Evolutionary conservation across 148 eudicot species (phyloP).

Genomic region (Chenopodium berlandieri): DNA sequence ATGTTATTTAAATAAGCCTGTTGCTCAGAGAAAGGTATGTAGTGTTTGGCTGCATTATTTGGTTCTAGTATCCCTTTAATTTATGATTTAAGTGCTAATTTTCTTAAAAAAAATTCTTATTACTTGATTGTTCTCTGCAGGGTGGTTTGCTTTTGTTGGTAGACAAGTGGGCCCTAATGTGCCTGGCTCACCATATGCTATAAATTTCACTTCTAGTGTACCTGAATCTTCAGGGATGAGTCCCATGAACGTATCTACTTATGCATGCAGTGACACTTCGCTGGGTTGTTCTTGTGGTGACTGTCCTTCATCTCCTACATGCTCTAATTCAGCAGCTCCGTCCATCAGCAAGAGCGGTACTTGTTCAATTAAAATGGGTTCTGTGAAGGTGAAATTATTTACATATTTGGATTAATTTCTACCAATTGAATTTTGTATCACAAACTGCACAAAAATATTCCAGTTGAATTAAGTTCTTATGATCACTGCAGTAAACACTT

Average conservation of each 20-base stretch:
- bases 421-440: not conserved
- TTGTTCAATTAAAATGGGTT: constrained; percentile 82
- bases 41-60: not conserved
- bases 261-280: constrained; percentile 88
- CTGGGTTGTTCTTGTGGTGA: constrained; percentile 99
- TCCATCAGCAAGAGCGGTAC: constrained; percentile 46
- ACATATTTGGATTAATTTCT: not conserved
- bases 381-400: constrained; percentile 57
- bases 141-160: constrained; percentile 85
- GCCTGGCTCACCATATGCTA: constrained; percentile 96
- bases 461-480: not conserved
- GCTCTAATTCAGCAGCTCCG: constrained; percentile 73
- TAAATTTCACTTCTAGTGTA: constrained; percentile 61
- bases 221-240: constrained; percentile 74
- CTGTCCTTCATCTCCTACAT: constrained; percentile 73
- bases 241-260: constrained; percentile 91
- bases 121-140: constrained; percentile 37
- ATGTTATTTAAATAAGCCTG: not conserved
- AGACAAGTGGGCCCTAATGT: constrained; percentile 53
- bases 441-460: not conserved
- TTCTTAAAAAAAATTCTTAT: not conserved
- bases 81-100: not conserved
- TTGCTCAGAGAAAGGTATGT: not conserved
- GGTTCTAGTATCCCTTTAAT: not conserved
- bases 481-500: constrained; percentile 8